Base-by-base conservation (phyloP, 129 eudicot species). In the Helichrysum umbraculigerum region DNA sequence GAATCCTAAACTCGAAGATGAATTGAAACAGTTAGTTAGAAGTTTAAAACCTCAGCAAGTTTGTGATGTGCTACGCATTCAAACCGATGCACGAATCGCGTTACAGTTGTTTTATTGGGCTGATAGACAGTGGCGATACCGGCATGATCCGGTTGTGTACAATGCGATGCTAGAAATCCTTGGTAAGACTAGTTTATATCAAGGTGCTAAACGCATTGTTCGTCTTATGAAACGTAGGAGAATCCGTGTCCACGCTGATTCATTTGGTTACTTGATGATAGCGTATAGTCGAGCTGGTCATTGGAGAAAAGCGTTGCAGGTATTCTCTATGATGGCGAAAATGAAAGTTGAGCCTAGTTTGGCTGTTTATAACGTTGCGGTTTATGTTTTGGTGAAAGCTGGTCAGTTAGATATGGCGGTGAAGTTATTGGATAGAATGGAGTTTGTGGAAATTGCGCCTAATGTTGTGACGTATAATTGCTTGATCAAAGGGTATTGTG, bases 401-500 rank as follows among this genome's bases (percentile, higher is more conserved):
- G 63, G 86, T 57, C 73, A 68, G 71, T 66, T 88, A 81, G 96
- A 90, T 16, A 87, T 84, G 85, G 98, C 93, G 19, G 65, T 88
- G 56, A 85, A 85, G 82, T 87, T 93, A 17, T 72, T 91, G 80
- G 74, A 87, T 34, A 70, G 90, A 57, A 93, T 93, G 98, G 78
- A 81, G 47, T 57, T 83, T 57, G 85, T 87, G 52, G 91, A 87
- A 4, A 83, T 93, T 71, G 67, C 35, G 25, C 98, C 98, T 70
- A 69, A 85, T 87, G 96, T 85, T 54, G 81, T 87, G 21, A 80
- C 97, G 7, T 93, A 88, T 74, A 93, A 93, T 72, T 90, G 96
- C 68, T 79, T 93, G 90, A 87, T 93, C 9, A 91, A 91, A 85
- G 98, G 98, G 65, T 90, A 84, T 57, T 93, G 98, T 79, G 88